These are phyloP conservation scores for Hypomontagnella submonticulosa DNA, from an alignment of 495 filamentous ascomycete species.

Conservation along the genomic window DNA sequence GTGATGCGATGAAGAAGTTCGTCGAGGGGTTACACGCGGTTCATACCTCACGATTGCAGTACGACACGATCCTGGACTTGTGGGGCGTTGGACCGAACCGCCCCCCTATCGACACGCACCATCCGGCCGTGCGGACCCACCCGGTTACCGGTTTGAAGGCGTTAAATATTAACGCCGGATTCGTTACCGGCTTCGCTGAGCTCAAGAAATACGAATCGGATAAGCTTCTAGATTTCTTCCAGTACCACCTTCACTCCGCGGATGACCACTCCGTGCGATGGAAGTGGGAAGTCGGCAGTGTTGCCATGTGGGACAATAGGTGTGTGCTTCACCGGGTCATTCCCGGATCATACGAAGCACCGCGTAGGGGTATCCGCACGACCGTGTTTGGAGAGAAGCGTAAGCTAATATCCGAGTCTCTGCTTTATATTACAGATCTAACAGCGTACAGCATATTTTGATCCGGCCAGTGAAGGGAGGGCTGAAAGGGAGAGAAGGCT, in stretches of 20 bases:
- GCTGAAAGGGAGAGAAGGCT: conserved; percentile 45
- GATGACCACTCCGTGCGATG: conserved; percentile 65
- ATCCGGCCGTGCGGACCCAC: conserved; percentile 66
- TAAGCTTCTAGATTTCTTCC: conserved; percentile 62
- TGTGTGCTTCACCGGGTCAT: conserved; percentile 63
- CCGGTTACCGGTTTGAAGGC: conserved; percentile 65
- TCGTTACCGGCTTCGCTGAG: conserved; percentile 64
- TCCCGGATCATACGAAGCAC: conserved; percentile 61
- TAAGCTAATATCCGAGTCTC: conserved; percentile 43
- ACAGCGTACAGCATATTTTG: conserved; percentile 56
- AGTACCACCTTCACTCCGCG: conserved; percentile 63
- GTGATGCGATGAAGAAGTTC: conserved; percentile 58
- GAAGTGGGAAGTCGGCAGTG: conserved; percentile 66
- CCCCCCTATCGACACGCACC: conserved; percentile 63
- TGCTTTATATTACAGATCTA: not conserved
- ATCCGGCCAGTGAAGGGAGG: conserved; percentile 61
- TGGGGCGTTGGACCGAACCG: conserved; percentile 62
- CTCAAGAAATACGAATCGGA: conserved; percentile 66
- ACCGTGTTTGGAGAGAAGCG: conserved; percentile 67
- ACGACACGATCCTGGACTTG: conserved; percentile 58
- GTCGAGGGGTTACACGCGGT: conserved; percentile 62
- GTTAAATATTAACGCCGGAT: conserved; percentile 62
- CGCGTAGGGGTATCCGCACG: conserved; percentile 60
- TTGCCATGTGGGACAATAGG: conserved; percentile 68
- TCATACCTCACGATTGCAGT: conserved; percentile 62